Evolutionary conservation across 208 protist species (phyloP).

Genomic region (Leishmania tarentolae): DNA sequence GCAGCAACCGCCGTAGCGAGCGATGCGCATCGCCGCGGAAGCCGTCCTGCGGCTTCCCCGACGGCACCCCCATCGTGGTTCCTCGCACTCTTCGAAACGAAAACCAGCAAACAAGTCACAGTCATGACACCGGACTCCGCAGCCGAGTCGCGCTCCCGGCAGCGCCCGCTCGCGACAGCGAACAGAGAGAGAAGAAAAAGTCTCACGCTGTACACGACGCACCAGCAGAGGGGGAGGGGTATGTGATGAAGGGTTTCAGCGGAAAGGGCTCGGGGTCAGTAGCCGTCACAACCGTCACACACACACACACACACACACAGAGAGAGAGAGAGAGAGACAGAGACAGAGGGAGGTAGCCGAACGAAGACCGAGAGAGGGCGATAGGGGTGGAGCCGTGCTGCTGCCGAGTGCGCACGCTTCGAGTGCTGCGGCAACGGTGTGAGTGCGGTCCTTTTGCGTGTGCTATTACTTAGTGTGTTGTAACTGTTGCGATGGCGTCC

Average conservation of each 20-base stretch:
- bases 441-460: background rate
- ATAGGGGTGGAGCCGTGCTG: background rate
- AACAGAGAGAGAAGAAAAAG: background rate
- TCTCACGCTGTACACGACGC: no score
- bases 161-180: background rate
- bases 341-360: background rate
- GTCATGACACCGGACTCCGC: background rate
- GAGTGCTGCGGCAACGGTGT: background rate
- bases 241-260: no score
- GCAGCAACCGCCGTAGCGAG: background rate
- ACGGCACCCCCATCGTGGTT: background rate
- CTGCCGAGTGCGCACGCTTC: background rate
- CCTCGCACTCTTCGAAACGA: background rate
- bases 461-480: background rate
- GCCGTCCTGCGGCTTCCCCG: background rate
- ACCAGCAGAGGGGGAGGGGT: no score
- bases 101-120: background rate
- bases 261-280: background rate
- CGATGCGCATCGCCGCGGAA: background rate
- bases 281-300: background rate
- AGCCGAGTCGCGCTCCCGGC: background rate
- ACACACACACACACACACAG: background rate
- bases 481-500: no score
- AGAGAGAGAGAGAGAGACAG: background rate
- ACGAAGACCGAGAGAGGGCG: background rate